Conservation (phyloP, 1,284 basidiomycete species). For the Cutaneotrichosporon curvatum region DNA sequence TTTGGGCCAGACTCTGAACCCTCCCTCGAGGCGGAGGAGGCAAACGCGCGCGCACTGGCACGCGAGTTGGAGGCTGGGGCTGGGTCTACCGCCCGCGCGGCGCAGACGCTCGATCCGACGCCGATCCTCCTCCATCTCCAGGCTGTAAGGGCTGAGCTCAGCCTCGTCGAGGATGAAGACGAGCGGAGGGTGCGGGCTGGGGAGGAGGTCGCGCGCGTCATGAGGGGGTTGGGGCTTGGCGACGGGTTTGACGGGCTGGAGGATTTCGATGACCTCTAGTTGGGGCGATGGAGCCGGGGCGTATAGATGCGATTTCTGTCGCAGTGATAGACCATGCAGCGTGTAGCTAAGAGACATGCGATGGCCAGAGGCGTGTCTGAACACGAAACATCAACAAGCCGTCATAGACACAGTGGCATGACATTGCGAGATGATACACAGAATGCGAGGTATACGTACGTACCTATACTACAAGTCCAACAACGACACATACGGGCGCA, state of each 20-base stretch:
- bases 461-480: slow-evolving; percentile 12
- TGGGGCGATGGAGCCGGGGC: no score
- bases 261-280: slow-evolving; percentile 1
- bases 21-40: no score
- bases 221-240: slow-evolving; percentile 27
- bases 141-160: slow-evolving; percentile 34
- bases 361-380: no score
- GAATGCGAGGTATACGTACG: no score
- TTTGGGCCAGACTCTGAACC: slow-evolving; percentile 21
- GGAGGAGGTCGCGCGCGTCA: slow-evolving; percentile 33
- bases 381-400: no score
- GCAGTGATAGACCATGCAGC: no score
- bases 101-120: slow-evolving; percentile 33
- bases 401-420: no score
- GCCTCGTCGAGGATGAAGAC: slow-evolving; percentile 32
- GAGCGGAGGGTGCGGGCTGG: slow-evolving; percentile 34
- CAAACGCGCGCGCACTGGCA: no score
- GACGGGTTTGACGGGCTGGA: slow-evolving; percentile 19
- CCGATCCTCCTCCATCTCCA: slow-evolving; percentile 38
- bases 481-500: slow-evolving; percentile 11
- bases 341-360: no score
- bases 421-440: no score
- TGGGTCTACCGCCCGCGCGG: not conserved
- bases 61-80: no score
- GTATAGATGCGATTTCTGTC: no score